Base-by-base conservation (phyloP, 257 asterid genomes). In the Capsicum pubescens region DNA sequence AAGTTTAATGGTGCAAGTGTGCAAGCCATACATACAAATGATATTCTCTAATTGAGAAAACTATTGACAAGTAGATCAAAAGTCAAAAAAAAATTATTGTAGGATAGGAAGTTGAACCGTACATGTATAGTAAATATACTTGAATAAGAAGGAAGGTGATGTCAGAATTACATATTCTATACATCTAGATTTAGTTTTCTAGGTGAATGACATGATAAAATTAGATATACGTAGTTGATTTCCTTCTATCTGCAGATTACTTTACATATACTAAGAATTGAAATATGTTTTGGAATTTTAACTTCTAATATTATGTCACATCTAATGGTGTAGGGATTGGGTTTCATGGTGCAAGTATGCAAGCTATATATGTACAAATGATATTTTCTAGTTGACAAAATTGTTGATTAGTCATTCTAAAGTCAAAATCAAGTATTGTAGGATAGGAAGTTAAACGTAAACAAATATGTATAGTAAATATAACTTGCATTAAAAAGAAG, bases 181-280 rank as follows among this genome's bases (percentile, higher is more conserved):
- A 32, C 14, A 32, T 64, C 15, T 64, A 64, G 46, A 64, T 64
- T 64, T 64, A 26, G 46, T 32, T 44, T 64, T 64, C 44, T 64
- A 64, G 44, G 44, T 32, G 35, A 32, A 26, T 26, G n/a, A n/a
- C n/a, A n/a, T n/a, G n/a, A n/a, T n/a, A n/a, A n/a, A n/a, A n/a
- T n/a, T n/a, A n/a, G 69, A 63, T 63, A 26, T 63, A 5, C n/a
- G 46, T n/a, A 39, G 35, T 39, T 39, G 17, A 59, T 48, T 82
- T 82, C 64, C n/a, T 66, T 17, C n/a, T 46, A 6, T 71, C 44
- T 72, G 80, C n/a, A 72, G 80, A 72, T 84, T 36, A 57, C 32
- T 84, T 84, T 48, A 58, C 59, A 44, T 48, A 8, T 68, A 36
- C 21, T 68, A 36, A 14, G 76, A 36, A 36, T 36, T 36, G 76